A percentile compares a stretch with the other conserved stretches of the same genome.
phyloP scores from a whole-genome alignment of 306 rosid species.

The Acacia crassicarpa region DNA sequence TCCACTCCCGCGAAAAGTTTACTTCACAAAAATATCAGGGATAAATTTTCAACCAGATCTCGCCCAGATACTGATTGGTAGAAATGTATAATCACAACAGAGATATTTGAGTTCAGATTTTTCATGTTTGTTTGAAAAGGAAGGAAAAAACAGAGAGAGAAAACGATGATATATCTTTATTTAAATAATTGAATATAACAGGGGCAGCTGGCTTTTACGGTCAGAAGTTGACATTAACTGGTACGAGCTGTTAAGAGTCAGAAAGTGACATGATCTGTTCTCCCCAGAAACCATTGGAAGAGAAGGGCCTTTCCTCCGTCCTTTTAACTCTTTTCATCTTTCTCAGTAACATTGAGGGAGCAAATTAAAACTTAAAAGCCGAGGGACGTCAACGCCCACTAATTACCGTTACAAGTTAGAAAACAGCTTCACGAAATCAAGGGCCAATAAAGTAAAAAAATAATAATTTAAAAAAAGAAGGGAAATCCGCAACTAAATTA shows the following conservation, averaged over 20 bases:
- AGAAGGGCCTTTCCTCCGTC: neutral
- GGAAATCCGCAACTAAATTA: conserved; percentile 19
- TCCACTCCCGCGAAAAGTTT: neutral
- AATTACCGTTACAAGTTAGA: neutral
- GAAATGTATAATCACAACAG: neutral
- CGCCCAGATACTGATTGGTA: neutral
- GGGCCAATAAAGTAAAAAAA: neutral
- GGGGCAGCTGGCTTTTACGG: neutral
- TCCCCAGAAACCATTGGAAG: neutral
- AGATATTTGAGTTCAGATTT: neutral
- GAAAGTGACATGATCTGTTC: neutral
- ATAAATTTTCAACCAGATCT: neutral
- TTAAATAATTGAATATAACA: conserved; percentile 14
- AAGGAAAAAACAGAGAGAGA: no score
- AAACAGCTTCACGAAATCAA: no score
- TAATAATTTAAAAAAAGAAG: neutral
- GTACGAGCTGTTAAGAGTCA: neutral
- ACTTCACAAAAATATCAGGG: neutral
- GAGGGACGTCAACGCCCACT: neutral
- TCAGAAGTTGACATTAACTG: neutral
- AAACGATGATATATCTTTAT: no score
- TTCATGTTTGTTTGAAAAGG: neutral
- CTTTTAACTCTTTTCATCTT: neutral
- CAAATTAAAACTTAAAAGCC: neutral
- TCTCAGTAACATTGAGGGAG: neutral